Evolutionary conservation across 345 rosid genomes (phyloP).

Genomic region (Cardamine chenopodiifolia): DNA sequence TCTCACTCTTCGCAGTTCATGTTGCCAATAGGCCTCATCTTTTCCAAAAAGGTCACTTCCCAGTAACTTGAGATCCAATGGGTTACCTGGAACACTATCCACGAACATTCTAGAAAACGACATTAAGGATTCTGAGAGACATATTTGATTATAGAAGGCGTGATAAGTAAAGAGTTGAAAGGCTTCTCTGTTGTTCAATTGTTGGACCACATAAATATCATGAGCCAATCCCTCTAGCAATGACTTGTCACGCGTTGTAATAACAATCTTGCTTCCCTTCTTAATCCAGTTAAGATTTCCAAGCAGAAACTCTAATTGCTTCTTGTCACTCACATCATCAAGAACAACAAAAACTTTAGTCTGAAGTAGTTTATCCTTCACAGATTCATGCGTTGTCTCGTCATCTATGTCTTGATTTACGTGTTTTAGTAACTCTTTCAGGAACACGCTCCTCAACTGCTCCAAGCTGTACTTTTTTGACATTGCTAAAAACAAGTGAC

Average conservation of each 20-base stretch:
- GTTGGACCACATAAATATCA: background rate
- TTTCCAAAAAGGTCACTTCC: conserved; percentile 14
- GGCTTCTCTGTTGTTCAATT: conserved; percentile 7
- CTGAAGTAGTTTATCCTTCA: background rate
- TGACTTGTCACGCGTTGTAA: conserved; percentile 28
- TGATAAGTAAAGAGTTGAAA: conserved; percentile 9
- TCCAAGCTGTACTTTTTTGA: background rate
- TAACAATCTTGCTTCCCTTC: conserved; percentile 31
- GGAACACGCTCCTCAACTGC: background rate
- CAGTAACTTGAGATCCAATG: conserved; percentile 37
- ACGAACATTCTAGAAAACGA: conserved; percentile 1
- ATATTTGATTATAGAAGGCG: conserved; percentile 9
- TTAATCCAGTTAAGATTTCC: background rate
- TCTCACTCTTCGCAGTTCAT: background rate
- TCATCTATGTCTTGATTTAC: background rate
- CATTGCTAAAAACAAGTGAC: background rate
- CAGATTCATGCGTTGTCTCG: background rate
- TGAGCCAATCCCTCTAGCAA: background rate
- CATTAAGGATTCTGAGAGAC: background rate
- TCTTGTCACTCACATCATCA: background rate
- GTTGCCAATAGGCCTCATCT: conserved; percentile 22
- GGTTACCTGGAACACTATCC: conserved; percentile 22
- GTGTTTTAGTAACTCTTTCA: background rate
- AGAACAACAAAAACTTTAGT: background rate
- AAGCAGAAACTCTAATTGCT: conserved; percentile 1